Evolutionary conservation across 495 filamentous ascomycete species (phyloP).

Genomic region (Pseudomonodictys pantanalensis): DNA sequence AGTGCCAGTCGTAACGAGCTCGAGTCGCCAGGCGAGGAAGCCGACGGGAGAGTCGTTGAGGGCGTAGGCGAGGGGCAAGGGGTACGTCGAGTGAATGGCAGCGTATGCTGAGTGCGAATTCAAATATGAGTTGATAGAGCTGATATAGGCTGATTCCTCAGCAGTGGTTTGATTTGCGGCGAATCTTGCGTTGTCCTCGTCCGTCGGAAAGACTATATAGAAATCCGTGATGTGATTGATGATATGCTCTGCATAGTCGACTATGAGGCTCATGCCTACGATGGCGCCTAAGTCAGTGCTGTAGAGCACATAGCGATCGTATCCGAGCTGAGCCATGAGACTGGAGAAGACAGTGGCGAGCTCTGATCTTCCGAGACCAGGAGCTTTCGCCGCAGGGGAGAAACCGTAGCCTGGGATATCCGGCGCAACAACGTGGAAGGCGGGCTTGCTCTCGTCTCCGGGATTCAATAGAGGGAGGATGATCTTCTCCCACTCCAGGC

Average conservation of each 20-base stretch:
- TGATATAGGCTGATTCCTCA: background rate
- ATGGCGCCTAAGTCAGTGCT: background rate
- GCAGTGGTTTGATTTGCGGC: background rate
- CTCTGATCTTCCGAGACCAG: background rate
- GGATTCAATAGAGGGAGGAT: background rate
- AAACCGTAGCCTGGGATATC: constrained; percentile 6
- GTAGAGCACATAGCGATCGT: background rate
- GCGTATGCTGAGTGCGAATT: background rate
- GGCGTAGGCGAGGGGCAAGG: background rate
- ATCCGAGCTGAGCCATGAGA: constrained; percentile 5
- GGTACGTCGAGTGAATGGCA: background rate
- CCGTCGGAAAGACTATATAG: background rate
- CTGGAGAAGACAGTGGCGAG: background rate
- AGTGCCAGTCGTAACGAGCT: background rate
- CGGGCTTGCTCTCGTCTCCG: background rate
- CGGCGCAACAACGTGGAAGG: constrained; percentile 1
- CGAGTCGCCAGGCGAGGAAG: background rate
- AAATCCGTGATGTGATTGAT: background rate
- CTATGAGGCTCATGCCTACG: background rate
- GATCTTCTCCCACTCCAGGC: background rate
- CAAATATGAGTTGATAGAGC: background rate
- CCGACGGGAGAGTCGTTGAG: background rate
- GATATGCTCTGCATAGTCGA: background rate
- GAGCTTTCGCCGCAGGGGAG: background rate
- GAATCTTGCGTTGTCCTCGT: background rate